These are phyloP conservation scores for Rhizophora mangle DNA, from an alignment of 345 rosid species.

Conservation along the genomic window DNA sequence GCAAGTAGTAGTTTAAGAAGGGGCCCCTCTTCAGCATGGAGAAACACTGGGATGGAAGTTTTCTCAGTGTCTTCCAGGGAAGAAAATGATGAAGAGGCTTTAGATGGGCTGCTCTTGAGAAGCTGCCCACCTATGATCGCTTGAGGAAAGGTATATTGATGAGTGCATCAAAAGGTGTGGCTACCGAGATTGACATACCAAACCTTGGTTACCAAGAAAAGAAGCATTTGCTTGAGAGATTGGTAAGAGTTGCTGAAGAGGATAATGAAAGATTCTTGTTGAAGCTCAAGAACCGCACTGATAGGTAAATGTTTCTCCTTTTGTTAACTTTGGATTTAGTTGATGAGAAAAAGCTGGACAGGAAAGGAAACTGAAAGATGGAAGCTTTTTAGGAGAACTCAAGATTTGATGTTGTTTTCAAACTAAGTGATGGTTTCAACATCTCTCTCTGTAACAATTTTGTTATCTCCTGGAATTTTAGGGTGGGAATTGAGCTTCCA, in stretches of 20 bases:
- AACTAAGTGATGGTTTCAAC: not conserved
- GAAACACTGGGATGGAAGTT: conserved; percentile 1
- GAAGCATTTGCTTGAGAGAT: conserved; percentile 13
- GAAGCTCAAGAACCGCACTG: conserved; percentile 14
- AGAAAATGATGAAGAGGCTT: conserved; percentile 55
- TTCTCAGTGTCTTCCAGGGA: conserved; percentile 44
- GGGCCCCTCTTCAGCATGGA: not conserved
- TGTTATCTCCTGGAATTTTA: conserved; percentile 9
- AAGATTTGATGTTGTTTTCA: too few species aligned
- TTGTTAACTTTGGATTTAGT: not conserved
- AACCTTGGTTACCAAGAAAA: conserved; percentile 20
- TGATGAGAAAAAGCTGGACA: too few species aligned
- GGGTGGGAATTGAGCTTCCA: conserved; percentile 48
- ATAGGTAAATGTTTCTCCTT: conserved; percentile 1
- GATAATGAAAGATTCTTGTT: conserved; percentile 19
- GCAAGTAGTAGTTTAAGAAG: too few species aligned
- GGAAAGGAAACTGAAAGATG: too few species aligned
- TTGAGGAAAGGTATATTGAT: conserved; percentile 38
- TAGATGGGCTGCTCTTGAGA: conserved; percentile 52
- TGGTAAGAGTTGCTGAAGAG: conserved; percentile 13
- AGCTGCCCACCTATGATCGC: conserved; percentile 40
- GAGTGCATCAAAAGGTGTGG: conserved; percentile 5
- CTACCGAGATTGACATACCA: conserved; percentile 17
- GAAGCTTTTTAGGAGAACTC: too few species aligned
- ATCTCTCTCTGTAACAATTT: not conserved